phyloP scores from a whole-genome alignment of 768 basidiomycete genomes.

The Hericium erinaceus region DNA sequence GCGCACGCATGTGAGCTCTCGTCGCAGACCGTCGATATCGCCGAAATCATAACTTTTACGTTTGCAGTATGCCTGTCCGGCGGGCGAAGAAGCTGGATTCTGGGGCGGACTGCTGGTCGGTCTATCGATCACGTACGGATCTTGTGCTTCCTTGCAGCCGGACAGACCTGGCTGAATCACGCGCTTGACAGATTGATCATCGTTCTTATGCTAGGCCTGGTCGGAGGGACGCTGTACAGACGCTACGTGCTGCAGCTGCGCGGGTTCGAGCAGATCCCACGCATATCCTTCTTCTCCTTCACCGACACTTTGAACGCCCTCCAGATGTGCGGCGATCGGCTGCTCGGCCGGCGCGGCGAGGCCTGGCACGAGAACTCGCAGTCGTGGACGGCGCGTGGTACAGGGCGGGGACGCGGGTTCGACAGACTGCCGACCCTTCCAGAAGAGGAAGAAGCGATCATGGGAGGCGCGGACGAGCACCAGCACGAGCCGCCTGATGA shows the following conservation, averaged over 20 bases:
- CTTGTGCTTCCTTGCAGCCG: constrained; percentile 9
- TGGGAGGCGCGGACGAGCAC: constrained; percentile 19
- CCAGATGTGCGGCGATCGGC: constrained; percentile 14
- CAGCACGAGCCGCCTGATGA: constrained; percentile 16
- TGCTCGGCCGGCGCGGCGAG: constrained; percentile 13
- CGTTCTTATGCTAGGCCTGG: constrained; percentile 53
- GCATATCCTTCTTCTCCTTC: constrained; percentile 34
- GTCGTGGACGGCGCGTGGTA: constrained; percentile 15
- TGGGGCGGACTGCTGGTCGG: constrained; percentile 43
- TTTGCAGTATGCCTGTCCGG: constrained; percentile 61
- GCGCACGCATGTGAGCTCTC: constrained; percentile 57
- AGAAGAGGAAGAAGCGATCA: constrained; percentile 21
- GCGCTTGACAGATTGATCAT: constrained; percentile 36
- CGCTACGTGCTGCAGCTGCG: constrained; percentile 63
- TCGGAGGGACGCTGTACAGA: constrained; percentile 68
- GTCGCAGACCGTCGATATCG: neutral
- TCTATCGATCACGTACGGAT: constrained; percentile 47
- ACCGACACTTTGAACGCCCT: constrained; percentile 18
- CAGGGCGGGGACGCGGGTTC: constrained; percentile 16
- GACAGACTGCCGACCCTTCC: constrained; percentile 15
- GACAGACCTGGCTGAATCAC: neutral
- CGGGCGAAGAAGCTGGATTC: constrained; percentile 41
- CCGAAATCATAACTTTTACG: neutral
- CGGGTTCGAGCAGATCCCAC: constrained; percentile 68
- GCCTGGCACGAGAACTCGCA: constrained; percentile 11